Percentiles rank a stretch among this genome's conserved stretches.
Evolutionary conservation across 371 early-diverging fungal genomes (phyloP).

Genomic region (Mucor sp.): DNA sequence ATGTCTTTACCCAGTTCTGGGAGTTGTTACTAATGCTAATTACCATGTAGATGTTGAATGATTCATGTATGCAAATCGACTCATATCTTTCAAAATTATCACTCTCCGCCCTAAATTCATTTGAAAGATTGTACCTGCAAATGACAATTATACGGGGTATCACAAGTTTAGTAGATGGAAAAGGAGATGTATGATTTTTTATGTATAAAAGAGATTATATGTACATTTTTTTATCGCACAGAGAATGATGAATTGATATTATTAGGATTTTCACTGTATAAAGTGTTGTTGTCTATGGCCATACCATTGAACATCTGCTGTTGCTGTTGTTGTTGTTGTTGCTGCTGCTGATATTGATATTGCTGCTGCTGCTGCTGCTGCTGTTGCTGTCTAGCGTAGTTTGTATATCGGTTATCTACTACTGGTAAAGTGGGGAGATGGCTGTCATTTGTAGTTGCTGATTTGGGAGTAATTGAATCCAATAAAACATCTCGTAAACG

Average conservation of each 20-base stretch:
- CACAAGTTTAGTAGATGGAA: background rate
- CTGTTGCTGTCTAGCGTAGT: conserved; percentile 13
- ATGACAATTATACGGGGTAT: background rate
- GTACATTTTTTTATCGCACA: conserved; percentile 13
- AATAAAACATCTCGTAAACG: conserved; percentile 67
- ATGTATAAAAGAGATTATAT: conserved; percentile 5
- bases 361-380: conserved; percentile 11
- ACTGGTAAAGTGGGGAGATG: background rate
- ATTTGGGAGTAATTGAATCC: conserved; percentile 69
- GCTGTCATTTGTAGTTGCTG: background rate
- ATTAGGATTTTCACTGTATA: conserved; percentile 65
- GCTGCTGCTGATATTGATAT: background rate
- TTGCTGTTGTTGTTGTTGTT: background rate
- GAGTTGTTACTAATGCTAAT: conserved; percentile 6
- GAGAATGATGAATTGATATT: conserved; percentile 48
- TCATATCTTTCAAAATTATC: background rate
- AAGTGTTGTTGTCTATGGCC: conserved; percentile 68
- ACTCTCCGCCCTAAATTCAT: background rate
- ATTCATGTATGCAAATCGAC: conserved; percentile 3
- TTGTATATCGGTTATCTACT: background rate
- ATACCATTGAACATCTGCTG: conserved; percentile 73
- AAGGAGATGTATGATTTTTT: background rate
- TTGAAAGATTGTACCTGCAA: background rate
- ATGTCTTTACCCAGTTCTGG: conserved; percentile 12
- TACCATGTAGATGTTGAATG: conserved; percentile 2